Evolutionary conservation across 345 rosid species (phyloP).

Genomic region (Cardamine resedifolia): DNA sequence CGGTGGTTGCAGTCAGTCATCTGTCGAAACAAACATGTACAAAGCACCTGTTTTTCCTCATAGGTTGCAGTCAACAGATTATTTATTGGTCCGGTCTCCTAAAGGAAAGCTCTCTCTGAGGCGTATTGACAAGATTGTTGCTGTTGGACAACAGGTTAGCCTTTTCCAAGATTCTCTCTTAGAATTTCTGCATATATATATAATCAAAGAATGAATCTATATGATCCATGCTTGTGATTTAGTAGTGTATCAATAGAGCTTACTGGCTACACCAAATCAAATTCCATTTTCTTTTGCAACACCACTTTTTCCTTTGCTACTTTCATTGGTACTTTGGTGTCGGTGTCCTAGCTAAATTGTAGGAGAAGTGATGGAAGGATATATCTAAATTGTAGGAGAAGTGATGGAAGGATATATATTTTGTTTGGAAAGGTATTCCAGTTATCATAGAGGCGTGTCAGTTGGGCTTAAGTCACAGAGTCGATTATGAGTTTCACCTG

Average conservation of each 20-base stretch:
- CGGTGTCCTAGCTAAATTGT: background rate
- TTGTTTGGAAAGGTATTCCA: constrained; percentile 2
- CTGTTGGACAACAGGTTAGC: constrained; percentile 94
- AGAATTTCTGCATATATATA: background rate
- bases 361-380: constrained; percentile 25
- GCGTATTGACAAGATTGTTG: constrained; percentile 86
- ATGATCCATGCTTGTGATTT: constrained; percentile 14
- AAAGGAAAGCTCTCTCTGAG: constrained; percentile 93
- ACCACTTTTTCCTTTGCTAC: constrained; percentile 11
- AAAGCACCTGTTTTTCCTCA: constrained; percentile 88
- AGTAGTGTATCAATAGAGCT: background rate
- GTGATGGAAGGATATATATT: constrained; percentile 23
- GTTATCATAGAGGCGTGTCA: background rate
- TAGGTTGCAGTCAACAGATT: constrained; percentile 80
- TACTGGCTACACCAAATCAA: no score
- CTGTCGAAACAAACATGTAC: constrained; percentile 93
- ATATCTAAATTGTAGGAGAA: no score
- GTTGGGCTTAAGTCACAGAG: background rate
- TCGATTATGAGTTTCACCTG: constrained; percentile 15
- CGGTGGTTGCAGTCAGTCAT: constrained; percentile 73
- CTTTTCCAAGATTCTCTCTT: background rate
- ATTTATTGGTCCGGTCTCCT: constrained; percentile 82
- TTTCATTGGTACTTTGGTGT: background rate
- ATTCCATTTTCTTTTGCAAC: background rate
- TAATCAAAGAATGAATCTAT: background rate